Base-by-base conservation (phyloP, 176 grass and related monocot genomes). In the Eleusine coracana region DNA sequence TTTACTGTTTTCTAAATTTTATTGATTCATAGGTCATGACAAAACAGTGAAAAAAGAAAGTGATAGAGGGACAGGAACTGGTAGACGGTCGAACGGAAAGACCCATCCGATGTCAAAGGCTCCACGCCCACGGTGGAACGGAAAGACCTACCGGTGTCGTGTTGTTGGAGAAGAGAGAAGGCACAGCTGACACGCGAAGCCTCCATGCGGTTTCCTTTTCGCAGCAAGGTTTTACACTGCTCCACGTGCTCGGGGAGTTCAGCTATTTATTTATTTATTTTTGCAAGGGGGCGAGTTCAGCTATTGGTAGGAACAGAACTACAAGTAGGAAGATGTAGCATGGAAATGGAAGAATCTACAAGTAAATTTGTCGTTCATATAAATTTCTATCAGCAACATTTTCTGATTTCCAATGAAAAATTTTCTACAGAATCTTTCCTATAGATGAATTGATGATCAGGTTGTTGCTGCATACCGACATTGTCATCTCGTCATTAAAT, bases 1-100 rank as follows among this genome's bases (percentile, higher is more conserved):
- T 46, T 11, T 11, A 46, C 1, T 46, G 44, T 40, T 54, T 80
- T 82, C 62, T 16, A 11, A 2, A 13, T 7, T 2, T 1, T 15
- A 49, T 87, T 82, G 80, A 77, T 87, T 52, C 72, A 23, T 38
- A 34, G 60, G 56, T 51, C 78, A 15, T 38, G 40, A 15, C 38
- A 9, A 6, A 39, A 60, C 39, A 50, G 46, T 1, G 23, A 2
- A 55, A 10, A 66, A 2, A n/a, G 31, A 42, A 38, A 2, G 1
- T 4, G 62, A 51, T 13, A 31, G 1, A 28, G 10, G 12, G 5
- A 6, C 44, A 44, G 23, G 25, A 11, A 16, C 13, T 3, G 13
- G 28, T 34, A 15, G 13, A 63, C 8, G 23, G 9, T 27, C 2
- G 14, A 25, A 25, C 3, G 25, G 60, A 13, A 12, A 10, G 13